Evolutionary conservation across 805 yeast genomes (phyloP), one percentile per base, ranked within the genome.

Genomic region (Lachancea cidri): DNA sequence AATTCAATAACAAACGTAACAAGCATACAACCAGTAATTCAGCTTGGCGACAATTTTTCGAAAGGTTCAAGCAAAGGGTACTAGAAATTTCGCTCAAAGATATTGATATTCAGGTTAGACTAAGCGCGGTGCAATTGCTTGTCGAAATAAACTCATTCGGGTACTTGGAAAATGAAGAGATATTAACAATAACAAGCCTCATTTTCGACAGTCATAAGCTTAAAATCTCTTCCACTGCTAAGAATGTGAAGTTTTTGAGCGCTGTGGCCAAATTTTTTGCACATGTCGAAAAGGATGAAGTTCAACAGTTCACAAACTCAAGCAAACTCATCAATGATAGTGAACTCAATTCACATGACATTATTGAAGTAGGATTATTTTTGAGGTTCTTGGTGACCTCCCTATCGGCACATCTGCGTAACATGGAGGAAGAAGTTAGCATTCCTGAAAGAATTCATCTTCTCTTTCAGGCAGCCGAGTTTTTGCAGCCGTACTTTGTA

Each of bases 41-140:
- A 0, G 86, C 88, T 0, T 71, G 88, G 30, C 72, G 86, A 42
- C 89, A 81, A 52, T 88, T 88, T 58, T 79, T 91, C 2, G 86
- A 83, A 44, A 72, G 87, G 46, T 84, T 83, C 61, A 78, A 80
- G 48, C 61, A 63, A 4, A 79, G 86, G 52, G 60, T 87, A 24
- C 64, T 85, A 17, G 82, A 80, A 39, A 83, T 86, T 53, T 77
- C 79, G 1, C 52, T 69, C 17, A 64, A 65, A 41, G 87, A 81
- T 51, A 60, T 71, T 3, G 88, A 81, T 48, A 47, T 64, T 11
- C 68, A 68, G 30, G 85, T 83, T 1, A 74, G 80, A 51, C 53
- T 68, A 4, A 58, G 70, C 38, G 69, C 84, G 4, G 67, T 80
- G 3, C 55, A 65, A 16, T 64, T 86, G 2, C 64, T 86, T 16